Conservation (phyloP, 805 yeast genomes). For the Candida yuanshanica region DNA sequence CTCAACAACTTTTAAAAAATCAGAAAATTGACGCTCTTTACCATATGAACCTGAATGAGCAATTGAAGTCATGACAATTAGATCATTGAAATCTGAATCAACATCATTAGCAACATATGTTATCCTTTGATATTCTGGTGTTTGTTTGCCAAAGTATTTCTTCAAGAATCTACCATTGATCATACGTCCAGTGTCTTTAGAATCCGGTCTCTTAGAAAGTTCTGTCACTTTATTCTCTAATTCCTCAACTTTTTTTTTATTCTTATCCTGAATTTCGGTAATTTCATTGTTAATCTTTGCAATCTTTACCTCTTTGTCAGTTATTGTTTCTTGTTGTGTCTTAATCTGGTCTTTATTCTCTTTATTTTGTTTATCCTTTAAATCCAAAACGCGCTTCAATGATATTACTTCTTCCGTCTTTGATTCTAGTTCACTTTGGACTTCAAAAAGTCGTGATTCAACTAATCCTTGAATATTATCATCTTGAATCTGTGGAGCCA, state of each 20-base stretch:
- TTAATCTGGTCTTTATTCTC: background rate
- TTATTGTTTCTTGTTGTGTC: background rate
- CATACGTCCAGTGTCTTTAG: background rate
- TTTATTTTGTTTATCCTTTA: background rate
- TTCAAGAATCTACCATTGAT: background rate
- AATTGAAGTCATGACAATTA: constrained; percentile 15
- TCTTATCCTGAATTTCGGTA: background rate
- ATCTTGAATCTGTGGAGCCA: background rate
- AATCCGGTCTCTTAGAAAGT: background rate
- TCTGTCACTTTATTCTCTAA: background rate
- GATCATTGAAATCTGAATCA: constrained; percentile 7
- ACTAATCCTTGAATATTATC: background rate
- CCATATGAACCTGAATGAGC: constrained; percentile 34
- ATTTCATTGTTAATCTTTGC: background rate
- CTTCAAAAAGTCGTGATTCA: background rate
- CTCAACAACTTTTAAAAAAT: constrained; percentile 28
- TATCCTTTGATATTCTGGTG: constrained; percentile 6
- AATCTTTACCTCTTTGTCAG: background rate
- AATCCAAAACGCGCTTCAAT: background rate
- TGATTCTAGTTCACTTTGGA: background rate
- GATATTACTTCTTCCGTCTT: background rate
- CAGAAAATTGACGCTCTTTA: constrained; percentile 25
- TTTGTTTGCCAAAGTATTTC: background rate
- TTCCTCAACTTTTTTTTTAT: background rate
- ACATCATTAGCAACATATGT: background rate